A percentile compares a stretch with the other conserved stretches of the same genome.
phyloP scores from a whole-genome alignment of 2,329 filamentous ascomycete genomes.

The Aspergillus hiratsukae region DNA sequence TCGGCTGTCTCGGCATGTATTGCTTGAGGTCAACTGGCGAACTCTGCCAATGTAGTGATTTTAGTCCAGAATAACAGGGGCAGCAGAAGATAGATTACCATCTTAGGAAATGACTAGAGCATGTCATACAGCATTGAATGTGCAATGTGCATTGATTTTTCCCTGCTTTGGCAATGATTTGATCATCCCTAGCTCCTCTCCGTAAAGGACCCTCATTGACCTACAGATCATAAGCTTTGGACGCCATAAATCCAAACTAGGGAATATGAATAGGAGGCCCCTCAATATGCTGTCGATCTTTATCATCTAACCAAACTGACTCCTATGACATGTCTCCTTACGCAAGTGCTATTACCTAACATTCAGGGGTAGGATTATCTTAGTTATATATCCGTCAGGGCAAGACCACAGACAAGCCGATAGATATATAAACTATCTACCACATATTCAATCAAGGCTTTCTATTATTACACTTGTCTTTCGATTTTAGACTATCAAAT shows the following conservation, averaged over 20 bases:
- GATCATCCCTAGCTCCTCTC: too few species aligned
- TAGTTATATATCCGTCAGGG: background rate
- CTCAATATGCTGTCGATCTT: background rate
- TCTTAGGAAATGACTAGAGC: background rate
- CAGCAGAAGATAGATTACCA: background rate
- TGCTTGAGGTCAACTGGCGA: background rate
- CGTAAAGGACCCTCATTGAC: background rate
- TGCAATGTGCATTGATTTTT: background rate
- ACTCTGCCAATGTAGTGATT: background rate
- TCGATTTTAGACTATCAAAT: background rate
- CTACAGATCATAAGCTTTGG: background rate
- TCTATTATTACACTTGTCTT: background rate
- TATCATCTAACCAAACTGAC: background rate
- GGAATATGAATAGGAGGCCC: background rate
- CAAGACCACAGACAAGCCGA: background rate
- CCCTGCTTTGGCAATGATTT: background rate
- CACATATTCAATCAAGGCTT: background rate
- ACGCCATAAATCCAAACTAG: background rate
- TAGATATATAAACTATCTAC: too few species aligned
- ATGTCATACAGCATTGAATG: background rate
- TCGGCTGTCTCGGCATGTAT: conserved; percentile 15
- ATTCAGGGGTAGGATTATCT: background rate
- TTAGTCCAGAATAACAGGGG: background rate
- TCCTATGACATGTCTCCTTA: background rate
- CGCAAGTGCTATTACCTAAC: background rate